Percentiles rank a stretch among this genome's conserved stretches.
These are phyloP conservation scores for Entomortierella beljakovae DNA, from an alignment of 192 early-diverging fungal genomes.

Conservation along the genomic window DNA sequence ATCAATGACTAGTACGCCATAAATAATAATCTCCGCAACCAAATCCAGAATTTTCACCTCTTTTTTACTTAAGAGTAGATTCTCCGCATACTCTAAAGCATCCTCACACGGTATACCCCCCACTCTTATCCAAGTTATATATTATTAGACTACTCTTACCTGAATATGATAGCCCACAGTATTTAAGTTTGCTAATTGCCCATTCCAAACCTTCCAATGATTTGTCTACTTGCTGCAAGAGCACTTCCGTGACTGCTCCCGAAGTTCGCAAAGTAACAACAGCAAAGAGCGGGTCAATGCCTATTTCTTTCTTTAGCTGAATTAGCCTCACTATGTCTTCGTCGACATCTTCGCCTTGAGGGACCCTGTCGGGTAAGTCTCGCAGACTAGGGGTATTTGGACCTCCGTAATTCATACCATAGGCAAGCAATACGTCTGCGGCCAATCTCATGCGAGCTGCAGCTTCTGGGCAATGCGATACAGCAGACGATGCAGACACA, in stretches of 20 bases:
- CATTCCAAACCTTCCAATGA: slow-evolving; percentile 63
- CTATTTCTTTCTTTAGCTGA: slow-evolving; percentile 21
- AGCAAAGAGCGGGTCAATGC: slow-evolving; percentile 28
- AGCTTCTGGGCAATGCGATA: slow-evolving; percentile 29
- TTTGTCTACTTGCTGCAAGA: slow-evolving; percentile 58
- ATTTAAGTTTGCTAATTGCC: slow-evolving; percentile 58
- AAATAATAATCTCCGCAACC: slow-evolving; percentile 47
- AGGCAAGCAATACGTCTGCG: slow-evolving; percentile 34
- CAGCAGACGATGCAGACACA: slow-evolving; percentile 19
- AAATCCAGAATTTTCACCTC: not conserved
- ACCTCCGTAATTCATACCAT: slow-evolving; percentile 26
- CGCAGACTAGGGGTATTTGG: slow-evolving; percentile 15
- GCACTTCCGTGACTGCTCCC: slow-evolving; percentile 31
- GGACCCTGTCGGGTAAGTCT: slow-evolving; percentile 37
- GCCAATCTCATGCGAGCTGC: slow-evolving; percentile 39
- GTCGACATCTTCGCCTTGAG: slow-evolving; percentile 42
- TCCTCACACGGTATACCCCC: not conserved
- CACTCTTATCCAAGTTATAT: not conserved
- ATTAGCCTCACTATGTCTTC: slow-evolving; percentile 14
- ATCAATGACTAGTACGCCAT: slow-evolving; percentile 26
- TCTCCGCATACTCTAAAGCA: no score
- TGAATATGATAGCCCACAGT: slow-evolving; percentile 25
- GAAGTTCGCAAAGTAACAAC: slow-evolving; percentile 60
- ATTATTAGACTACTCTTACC: slow-evolving; percentile 12
- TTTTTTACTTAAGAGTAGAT: not conserved